phyloP scores from a whole-genome alignment of 2,329 filamentous ascomycete species.

The Plenodomus tracheiphilus region DNA sequence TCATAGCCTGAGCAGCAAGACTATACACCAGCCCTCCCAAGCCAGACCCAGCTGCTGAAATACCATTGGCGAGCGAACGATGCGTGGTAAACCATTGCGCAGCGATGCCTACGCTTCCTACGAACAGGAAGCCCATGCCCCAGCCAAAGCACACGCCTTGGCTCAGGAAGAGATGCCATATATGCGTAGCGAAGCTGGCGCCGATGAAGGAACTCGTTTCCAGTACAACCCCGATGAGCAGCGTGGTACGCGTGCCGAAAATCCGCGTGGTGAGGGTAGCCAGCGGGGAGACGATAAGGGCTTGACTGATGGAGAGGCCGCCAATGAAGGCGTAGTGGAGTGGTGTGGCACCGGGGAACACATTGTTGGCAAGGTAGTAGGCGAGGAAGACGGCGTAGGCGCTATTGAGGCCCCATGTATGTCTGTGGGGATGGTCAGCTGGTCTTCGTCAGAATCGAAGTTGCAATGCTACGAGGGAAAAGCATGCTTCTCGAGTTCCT shows the following conservation, averaged over 20 bases:
- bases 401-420: slow-evolving; percentile 76
- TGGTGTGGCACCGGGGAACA: slow-evolving; percentile 64
- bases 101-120: slow-evolving; percentile 67
- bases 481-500: too few species aligned
- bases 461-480: not conserved
- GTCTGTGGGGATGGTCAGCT: slow-evolving; percentile 27
- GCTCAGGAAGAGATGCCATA: slow-evolving; percentile 76
- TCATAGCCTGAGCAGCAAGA: slow-evolving; percentile 69
- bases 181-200: slow-evolving; percentile 67
- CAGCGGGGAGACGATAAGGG: slow-evolving; percentile 69
- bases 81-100: slow-evolving; percentile 75
- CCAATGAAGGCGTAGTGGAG: slow-evolving; percentile 80
- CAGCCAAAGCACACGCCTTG: slow-evolving; percentile 78
- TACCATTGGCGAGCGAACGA: slow-evolving; percentile 70
- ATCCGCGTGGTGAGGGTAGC: slow-evolving; percentile 64
- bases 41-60: slow-evolving; percentile 70
- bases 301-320: slow-evolving; percentile 66
- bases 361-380: slow-evolving; percentile 65
- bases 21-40: slow-evolving; percentile 74
- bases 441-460: not conserved
- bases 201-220: slow-evolving; percentile 68
- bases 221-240: slow-evolving; percentile 67
- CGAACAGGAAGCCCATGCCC: slow-evolving; percentile 77
- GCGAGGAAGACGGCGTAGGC: slow-evolving; percentile 75
- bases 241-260: slow-evolving; percentile 65